A percentile compares a stretch with the other conserved stretches of the same genome.
These are phyloP conservation scores for Pyricularia sp. DNA, from an alignment of 2,329 filamentous ascomycete genomes.

Conservation along the genomic window DNA sequence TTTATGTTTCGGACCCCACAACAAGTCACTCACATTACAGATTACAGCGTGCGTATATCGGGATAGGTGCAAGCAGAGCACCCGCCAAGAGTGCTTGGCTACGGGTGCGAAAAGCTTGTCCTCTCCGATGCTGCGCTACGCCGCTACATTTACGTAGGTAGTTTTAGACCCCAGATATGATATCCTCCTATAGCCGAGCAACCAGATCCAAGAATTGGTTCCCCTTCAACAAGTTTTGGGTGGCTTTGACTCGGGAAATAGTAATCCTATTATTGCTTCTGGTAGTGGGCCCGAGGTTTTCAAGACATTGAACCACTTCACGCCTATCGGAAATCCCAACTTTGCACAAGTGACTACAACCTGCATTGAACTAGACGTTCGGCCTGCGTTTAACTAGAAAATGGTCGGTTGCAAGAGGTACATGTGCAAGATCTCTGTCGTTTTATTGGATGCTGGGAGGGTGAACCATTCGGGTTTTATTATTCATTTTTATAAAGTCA, in stretches of 20 bases:
- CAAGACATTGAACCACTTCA: background rate
- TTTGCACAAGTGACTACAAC: background rate
- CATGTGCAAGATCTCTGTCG: background rate
- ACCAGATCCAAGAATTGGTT: background rate
- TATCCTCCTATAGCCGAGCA: background rate
- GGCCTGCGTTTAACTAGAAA: background rate
- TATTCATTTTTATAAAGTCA: background rate
- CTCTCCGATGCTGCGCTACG: background rate
- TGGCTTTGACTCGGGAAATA: background rate
- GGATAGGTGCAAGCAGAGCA: background rate
- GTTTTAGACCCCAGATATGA: too few species aligned
- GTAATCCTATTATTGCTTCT: too few species aligned
- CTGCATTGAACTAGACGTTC: background rate
- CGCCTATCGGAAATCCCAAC: background rate
- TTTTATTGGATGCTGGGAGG: background rate
- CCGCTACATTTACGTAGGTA: too few species aligned
- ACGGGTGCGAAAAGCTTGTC: background rate
- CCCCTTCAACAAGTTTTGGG: background rate
- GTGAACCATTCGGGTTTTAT: background rate
- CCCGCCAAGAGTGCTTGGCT: background rate
- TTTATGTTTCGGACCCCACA: background rate
- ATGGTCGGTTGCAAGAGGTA: background rate
- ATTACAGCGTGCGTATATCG: background rate
- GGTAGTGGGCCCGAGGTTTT: too few species aligned
- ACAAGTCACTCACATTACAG: background rate